Evolutionary conservation across 208 protist genomes (phyloP).

Genomic region (Trypanosoma mega): DNA sequence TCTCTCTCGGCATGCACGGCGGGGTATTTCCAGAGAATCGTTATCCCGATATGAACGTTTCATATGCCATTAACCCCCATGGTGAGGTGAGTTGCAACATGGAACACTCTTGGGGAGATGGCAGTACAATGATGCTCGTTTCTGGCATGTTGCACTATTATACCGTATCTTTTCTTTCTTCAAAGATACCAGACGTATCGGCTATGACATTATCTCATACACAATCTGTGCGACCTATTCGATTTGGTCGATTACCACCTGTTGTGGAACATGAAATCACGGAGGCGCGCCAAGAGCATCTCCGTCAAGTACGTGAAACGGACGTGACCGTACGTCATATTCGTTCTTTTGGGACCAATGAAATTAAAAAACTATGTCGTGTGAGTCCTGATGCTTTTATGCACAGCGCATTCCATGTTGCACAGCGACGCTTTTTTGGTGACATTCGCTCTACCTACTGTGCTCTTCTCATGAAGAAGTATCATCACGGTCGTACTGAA

Average conservation of each 20-base stretch:
- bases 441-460: conserved; percentile 28
- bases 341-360: conserved; percentile 18
- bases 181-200: background rate
- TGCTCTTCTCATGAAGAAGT: conserved; percentile 27
- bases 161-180: conserved; percentile 2
- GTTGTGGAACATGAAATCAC: conserved; percentile 3
- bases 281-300: conserved; percentile 9
- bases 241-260: conserved; percentile 10
- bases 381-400: conserved; percentile 30
- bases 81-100: conserved; percentile 25
- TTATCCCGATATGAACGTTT: conserved; percentile 30
- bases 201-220: background rate
- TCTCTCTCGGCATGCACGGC: conserved; percentile 12
- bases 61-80: conserved; percentile 13
- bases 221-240: background rate
- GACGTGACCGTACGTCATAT: conserved; percentile 16
- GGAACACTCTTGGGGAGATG: conserved; percentile 32
- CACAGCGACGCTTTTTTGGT: conserved; percentile 25
- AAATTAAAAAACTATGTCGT: conserved; percentile 25
- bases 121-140: conserved; percentile 19
- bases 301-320: conserved; percentile 1
- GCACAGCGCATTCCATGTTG: conserved; percentile 28
- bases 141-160: conserved; percentile 17
- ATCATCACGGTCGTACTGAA: conserved; percentile 26
- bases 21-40: conserved; percentile 26